Evolutionary conservation across 331 rosid genomes (phyloP), one percentile per base, ranked within the genome.

Genomic region (Phaseolus coccineus): DNA sequence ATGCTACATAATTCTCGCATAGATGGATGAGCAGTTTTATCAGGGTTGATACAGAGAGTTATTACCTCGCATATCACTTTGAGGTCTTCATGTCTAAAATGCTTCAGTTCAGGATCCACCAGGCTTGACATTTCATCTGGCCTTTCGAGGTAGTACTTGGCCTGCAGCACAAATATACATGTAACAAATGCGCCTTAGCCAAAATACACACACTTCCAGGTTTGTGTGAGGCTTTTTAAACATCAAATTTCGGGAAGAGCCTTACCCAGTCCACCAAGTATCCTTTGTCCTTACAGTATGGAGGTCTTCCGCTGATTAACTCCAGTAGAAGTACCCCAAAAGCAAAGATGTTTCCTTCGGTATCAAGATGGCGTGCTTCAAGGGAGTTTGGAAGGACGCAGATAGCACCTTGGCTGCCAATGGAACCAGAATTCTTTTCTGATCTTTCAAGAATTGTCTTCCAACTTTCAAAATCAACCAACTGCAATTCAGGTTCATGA

Each of bases 401-500:
- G 73, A 85, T 75, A 72, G 86, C 85, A 63, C 98, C 98, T 85
- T 91, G 92, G 80, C 87, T 87, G 58, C 87, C 87, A 66, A 96
- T 82, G 37, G 96, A 63, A 64, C 92, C 94, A 4, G 93, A 90
- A 81, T 91, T 90, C 82, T 87, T 91, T 80, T 90, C 98, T 22
- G 96, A 91, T 87, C 98, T 89, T 62, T 87, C 90, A 73, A 96
- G 92, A 82, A 96, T 93, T 64, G 96, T 84, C 89, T 96, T 96
- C 98, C 99, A 96, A 85, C 97, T 88, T 83, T 96, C 99, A 82
- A 96, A 96, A 81, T 96, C 98, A 84, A 96, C 94, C 80, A 96
- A 80, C 99, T 96, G 89, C 88, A 85, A 58, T 71, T 55, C 16
- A 69, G 62, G 50, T 55, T 73, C 25, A 44, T 13, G 15, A 42